Evolutionary conservation across 2,329 filamentous ascomycete species (phyloP).

Genomic region (Sclerotinia nivalis): DNA sequence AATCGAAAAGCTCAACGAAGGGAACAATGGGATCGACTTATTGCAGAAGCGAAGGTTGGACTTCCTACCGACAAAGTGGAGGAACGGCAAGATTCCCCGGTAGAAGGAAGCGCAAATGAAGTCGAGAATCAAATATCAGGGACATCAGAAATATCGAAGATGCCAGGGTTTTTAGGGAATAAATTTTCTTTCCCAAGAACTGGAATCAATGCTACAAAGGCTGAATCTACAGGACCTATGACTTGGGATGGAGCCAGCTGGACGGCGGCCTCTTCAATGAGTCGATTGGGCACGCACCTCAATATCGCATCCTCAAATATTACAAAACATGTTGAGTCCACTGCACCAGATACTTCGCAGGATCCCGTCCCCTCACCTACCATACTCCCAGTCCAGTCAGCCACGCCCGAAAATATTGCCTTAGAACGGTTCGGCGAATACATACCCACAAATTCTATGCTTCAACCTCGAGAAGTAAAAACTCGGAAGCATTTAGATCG

Average conservation of each 20-base stretch:
- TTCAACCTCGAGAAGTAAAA: slow-evolving; percentile 31
- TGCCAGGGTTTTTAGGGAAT: neutral
- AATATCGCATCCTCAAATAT: neutral
- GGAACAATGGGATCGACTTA: slow-evolving; percentile 60
- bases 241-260: slow-evolving; percentile 17
- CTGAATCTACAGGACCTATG: slow-evolving; percentile 6
- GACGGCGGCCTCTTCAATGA: slow-evolving; percentile 2
- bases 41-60: slow-evolving; percentile 52
- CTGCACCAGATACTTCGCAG: neutral
- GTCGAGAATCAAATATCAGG: neutral
- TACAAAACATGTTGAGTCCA: neutral
- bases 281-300: slow-evolving; percentile 1
- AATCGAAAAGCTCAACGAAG: slow-evolving; percentile 58
- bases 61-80: slow-evolving; percentile 20
- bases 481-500: slow-evolving; percentile 31
- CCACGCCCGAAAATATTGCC: neutral
- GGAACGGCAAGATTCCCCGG: slow-evolving; percentile 15
- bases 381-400: neutral
- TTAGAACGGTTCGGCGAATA: slow-evolving; percentile 16
- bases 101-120: neutral
- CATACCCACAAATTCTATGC: neutral
- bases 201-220: slow-evolving; percentile 8
- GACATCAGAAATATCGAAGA: neutral
- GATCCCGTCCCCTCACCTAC: neutral
- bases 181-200: neutral